Evolutionary conservation across 169 alveolate species (phyloP).

Genomic region (Toxoplasma gondii): DNA sequence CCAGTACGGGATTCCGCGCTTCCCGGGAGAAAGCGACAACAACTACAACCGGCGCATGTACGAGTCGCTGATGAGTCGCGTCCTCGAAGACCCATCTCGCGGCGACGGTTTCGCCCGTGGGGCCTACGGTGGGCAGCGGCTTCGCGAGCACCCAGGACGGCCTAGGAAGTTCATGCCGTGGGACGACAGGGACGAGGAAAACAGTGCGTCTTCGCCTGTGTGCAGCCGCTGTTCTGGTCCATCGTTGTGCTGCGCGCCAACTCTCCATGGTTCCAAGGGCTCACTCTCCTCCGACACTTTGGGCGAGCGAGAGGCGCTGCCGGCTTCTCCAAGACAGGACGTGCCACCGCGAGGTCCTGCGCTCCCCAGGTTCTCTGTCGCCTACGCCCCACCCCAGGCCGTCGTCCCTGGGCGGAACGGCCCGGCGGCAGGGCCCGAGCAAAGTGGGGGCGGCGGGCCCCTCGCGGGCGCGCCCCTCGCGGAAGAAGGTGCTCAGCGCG

Average conservation of each 20-base stretch:
- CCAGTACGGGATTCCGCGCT: neutral
- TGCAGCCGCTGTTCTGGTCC: neutral
- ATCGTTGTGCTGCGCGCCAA: no score
- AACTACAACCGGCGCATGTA: neutral
- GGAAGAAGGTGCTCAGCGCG: neutral
- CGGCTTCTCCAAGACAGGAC: no score
- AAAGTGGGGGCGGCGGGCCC: neutral
- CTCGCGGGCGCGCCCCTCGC: neutral
- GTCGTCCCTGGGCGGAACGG: no score
- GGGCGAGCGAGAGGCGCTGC: no score
- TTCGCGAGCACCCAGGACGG: neutral
- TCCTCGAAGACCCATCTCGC: constrained; percentile 2
- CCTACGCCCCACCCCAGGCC: no score
- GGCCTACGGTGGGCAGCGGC: no score
- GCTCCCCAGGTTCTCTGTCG: no score
- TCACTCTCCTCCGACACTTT: no score
- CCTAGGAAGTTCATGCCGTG: neutral
- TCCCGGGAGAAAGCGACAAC: constrained; percentile 36
- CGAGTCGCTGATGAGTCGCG: constrained; percentile 21
- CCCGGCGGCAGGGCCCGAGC: neutral
- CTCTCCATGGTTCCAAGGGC: no score
- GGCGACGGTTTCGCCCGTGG: no score
- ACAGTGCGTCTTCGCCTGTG: neutral
- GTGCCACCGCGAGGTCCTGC: no score
- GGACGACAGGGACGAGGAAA: neutral